Evolutionary conservation across 2,329 filamentous ascomycete genomes (phyloP).

Genomic region (Exophiala phaeomuriformis): DNA sequence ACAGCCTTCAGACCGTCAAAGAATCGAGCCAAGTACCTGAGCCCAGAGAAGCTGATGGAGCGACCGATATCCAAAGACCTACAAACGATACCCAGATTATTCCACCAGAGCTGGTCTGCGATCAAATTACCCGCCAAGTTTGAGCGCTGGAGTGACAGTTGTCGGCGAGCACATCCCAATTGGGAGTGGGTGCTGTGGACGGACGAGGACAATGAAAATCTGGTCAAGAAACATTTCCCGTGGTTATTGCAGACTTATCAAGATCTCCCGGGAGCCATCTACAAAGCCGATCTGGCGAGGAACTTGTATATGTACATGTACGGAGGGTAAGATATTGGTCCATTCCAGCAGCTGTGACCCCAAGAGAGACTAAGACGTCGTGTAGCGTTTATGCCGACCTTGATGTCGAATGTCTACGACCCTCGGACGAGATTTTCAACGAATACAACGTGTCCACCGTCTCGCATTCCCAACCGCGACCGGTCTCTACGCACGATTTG

Average conservation of each 20-base stretch:
- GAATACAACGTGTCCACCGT: slow-evolving; percentile 25
- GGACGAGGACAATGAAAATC: slow-evolving; percentile 33
- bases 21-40: slow-evolving; percentile 10
- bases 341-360: not conserved
- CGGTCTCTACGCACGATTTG: slow-evolving; percentile 7
- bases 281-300: slow-evolving; percentile 31
- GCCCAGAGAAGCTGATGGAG: slow-evolving; percentile 15
- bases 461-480: slow-evolving; percentile 12
- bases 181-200: slow-evolving; percentile 37
- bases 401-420: slow-evolving; percentile 32
- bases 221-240: slow-evolving; percentile 32
- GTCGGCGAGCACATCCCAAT: slow-evolving; percentile 29
- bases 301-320: slow-evolving; percentile 36
- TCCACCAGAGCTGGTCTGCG: slow-evolving; percentile 28
- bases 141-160: slow-evolving; percentile 31
- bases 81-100: slow-evolving; percentile 23
- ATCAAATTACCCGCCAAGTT: slow-evolving; percentile 26
- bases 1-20: not conserved
- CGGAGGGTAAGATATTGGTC: slow-evolving; percentile 26
- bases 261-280: slow-evolving; percentile 31
- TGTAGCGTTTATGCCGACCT: slow-evolving; percentile 31
- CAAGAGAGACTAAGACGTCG: not conserved
- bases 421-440: slow-evolving; percentile 27
- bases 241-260: slow-evolving; percentile 31
- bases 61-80: slow-evolving; percentile 19